These are phyloP conservation scores for Camellia sinensis DNA, from an alignment of 148 eudicot species.

Conservation along the genomic window DNA sequence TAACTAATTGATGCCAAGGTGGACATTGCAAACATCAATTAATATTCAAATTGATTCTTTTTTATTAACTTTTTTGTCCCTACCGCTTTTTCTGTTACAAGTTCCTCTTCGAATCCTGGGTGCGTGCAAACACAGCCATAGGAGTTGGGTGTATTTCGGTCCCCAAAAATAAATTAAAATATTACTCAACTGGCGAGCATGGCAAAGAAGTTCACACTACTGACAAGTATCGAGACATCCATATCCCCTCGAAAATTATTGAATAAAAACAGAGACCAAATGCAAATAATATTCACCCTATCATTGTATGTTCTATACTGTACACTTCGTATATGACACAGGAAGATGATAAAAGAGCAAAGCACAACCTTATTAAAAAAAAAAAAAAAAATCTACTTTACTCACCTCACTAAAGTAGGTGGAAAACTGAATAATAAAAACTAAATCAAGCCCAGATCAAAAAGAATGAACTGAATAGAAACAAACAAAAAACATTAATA, in stretches of 20 bases:
- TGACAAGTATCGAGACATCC: too few relatives aligned
- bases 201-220: too few relatives aligned
- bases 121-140: too few relatives aligned
- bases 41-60: too few relatives aligned
- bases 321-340: conserved; percentile 16
- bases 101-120: too few relatives aligned
- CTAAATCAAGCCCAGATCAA: conserved; percentile 7
- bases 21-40: too few relatives aligned
- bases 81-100: too few relatives aligned
- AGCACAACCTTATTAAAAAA: neutral
- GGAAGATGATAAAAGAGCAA: neutral
- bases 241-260: neutral
- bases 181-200: too few relatives aligned
- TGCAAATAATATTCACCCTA: neutral
- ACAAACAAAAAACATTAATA: neutral
- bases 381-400: neutral
- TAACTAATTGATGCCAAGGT: too few relatives aligned
- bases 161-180: too few relatives aligned
- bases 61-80: too few relatives aligned
- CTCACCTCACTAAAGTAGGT: neutral
- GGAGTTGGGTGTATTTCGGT: too few relatives aligned
- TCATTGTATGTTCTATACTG: neutral
- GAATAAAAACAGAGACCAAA: neutral
- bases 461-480: conserved; percentile 37
- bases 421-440: neutral